These are phyloP conservation scores for Globisporangium ultimum DNA, from an alignment of 352 stramenopile genomes.

Conservation along the genomic window DNA sequence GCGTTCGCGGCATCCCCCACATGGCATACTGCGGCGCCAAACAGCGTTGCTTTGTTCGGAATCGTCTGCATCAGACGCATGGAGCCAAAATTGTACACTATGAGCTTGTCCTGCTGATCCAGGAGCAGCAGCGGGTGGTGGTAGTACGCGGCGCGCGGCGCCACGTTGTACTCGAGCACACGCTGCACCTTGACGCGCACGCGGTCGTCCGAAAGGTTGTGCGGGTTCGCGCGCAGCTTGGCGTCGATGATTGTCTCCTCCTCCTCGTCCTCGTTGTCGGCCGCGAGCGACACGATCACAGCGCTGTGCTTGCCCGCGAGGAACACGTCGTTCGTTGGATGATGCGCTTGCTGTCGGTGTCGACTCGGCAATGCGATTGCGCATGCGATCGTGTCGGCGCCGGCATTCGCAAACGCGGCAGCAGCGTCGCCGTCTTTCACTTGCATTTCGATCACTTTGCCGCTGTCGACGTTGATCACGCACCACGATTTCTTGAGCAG, in stretches of 20 bases:
- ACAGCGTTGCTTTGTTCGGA: constrained; percentile 41
- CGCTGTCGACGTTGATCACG: constrained; percentile 65
- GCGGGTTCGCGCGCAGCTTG: constrained; percentile 16
- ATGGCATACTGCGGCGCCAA: constrained; percentile 19
- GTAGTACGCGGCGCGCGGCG: constrained; percentile 39
- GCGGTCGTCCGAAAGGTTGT: constrained; percentile 37
- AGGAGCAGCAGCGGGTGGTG: constrained; percentile 75
- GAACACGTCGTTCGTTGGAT: constrained; percentile 43
- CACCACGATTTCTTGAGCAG: constrained; percentile 62
- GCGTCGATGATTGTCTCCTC: constrained; percentile 11
- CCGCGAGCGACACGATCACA: constrained; percentile 41
- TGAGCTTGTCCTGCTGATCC: constrained; percentile 47
- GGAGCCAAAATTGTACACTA: constrained; percentile 61
- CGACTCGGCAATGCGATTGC: constrained; percentile 40
- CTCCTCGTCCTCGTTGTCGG: constrained; percentile 18
- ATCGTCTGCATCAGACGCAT: constrained; percentile 54
- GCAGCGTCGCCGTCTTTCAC: constrained; percentile 19
- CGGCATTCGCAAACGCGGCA: constrained; percentile 16
- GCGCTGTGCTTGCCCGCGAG: constrained; percentile 55
- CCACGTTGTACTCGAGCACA: constrained; percentile 40
- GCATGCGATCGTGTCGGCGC: constrained; percentile 25
- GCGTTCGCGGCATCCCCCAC: constrained; percentile 13
- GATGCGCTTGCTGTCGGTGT: constrained; percentile 18
- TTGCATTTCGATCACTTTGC: constrained; percentile 29
- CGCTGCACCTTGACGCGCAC: constrained; percentile 46